These are phyloP conservation scores for Arctium minus DNA, from an alignment of 129 eudicot genomes.

Conservation along the genomic window DNA sequence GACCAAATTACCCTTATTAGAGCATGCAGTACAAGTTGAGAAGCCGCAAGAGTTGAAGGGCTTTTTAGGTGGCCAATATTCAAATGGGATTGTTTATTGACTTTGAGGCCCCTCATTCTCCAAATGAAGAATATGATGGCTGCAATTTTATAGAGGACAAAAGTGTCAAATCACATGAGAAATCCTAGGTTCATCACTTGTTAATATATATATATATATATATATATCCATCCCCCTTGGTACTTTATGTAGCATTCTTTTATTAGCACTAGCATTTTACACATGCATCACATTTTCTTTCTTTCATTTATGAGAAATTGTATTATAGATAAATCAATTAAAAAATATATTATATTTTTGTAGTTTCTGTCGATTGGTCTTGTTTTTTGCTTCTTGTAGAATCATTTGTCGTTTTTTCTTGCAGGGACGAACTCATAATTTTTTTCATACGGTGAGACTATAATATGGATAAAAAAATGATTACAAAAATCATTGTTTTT, in stretches of 20 bases:
- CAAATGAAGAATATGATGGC: not conserved
- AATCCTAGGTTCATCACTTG: constrained; percentile 27
- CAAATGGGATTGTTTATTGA: constrained; percentile 20
- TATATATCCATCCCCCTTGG: constrained; percentile 8
- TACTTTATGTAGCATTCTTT: constrained; percentile 26
- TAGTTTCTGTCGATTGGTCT: not conserved
- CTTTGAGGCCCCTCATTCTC: constrained; percentile 14
- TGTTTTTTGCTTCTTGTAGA: no score
- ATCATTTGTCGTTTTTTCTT: no score
- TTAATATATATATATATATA: not conserved
- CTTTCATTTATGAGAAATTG: not conserved
- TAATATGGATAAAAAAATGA: no score
- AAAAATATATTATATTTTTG: not conserved
- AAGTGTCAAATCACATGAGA: not conserved
- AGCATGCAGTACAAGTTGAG: constrained; percentile 6
- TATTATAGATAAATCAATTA: not conserved
- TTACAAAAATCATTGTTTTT: no score
- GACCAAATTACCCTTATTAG: constrained; percentile 7
- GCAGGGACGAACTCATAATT: no score
- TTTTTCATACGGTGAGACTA: no score
- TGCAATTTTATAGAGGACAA: not conserved
- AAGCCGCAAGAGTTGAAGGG: constrained; percentile 19
- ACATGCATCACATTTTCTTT: constrained; percentile 5
- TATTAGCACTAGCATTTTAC: not conserved
- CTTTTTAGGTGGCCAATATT: constrained; percentile 11